A percentile compares a stretch with the other conserved stretches of the same genome.
phyloP scores from a whole-genome alignment of 805 yeast genomes.

The Saturnispora quitensis region DNA sequence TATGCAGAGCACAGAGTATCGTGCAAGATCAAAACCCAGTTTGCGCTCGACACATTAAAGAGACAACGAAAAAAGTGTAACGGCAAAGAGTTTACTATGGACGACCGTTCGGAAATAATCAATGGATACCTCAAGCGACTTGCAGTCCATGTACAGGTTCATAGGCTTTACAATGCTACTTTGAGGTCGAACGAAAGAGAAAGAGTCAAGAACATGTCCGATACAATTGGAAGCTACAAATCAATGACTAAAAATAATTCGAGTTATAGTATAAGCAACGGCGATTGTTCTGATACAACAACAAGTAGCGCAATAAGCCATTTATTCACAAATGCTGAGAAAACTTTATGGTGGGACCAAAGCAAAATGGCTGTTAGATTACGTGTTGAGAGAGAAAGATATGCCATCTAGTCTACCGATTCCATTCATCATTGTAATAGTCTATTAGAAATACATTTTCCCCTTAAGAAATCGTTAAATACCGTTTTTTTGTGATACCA shows the following conservation, averaged over 20 bases:
- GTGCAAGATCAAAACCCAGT: neutral
- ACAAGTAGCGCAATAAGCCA: slow-evolving; percentile 11
- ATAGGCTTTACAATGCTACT: slow-evolving; percentile 48
- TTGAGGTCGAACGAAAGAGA: slow-evolving; percentile 18
- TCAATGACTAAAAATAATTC: slow-evolving; percentile 7
- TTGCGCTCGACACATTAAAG: neutral
- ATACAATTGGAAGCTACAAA: slow-evolving; percentile 1
- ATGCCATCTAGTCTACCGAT: neutral
- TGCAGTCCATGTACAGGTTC: slow-evolving; percentile 58
- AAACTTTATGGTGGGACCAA: slow-evolving; percentile 22
- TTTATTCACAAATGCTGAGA: slow-evolving; percentile 21
- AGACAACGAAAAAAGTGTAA: slow-evolving; percentile 14
- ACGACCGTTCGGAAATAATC: slow-evolving; percentile 39
- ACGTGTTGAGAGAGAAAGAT: slow-evolving; percentile 28
- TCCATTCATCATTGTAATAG: neutral
- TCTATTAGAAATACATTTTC: neutral
- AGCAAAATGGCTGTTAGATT: slow-evolving; percentile 27
- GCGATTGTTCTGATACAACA: slow-evolving; percentile 14
- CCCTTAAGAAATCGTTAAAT: neutral
- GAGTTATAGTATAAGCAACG: neutral
- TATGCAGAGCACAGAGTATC: slow-evolving; percentile 46
- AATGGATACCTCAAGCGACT: slow-evolving; percentile 38
- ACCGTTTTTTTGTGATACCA: neutral
- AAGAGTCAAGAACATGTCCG: neutral
- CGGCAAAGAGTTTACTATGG: slow-evolving; percentile 17